phyloP scores from a whole-genome alignment of 2,329 filamentous ascomycete species.

The Pseudocercospora cruenta region DNA sequence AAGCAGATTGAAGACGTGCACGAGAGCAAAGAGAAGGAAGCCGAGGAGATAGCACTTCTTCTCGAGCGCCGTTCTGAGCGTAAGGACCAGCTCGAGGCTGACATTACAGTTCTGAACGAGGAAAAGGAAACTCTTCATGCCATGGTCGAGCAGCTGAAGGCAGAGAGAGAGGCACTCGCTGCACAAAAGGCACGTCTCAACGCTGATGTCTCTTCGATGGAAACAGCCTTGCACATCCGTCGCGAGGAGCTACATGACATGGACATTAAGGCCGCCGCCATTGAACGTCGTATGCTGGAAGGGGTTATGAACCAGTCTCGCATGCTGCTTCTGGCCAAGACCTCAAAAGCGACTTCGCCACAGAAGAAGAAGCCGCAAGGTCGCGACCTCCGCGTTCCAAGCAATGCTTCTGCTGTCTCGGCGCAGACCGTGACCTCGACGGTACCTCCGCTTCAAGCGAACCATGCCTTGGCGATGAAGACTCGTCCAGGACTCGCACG shows the following conservation, averaged over 20 bases:
- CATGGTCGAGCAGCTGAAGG: slow-evolving; percentile 61
- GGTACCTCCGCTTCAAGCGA: slow-evolving; percentile 36
- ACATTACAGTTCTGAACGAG: slow-evolving; percentile 50
- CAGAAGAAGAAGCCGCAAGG: slow-evolving; percentile 46
- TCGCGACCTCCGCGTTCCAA: slow-evolving; percentile 46
- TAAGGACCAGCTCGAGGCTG: slow-evolving; percentile 61
- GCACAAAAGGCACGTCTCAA: slow-evolving; percentile 78
- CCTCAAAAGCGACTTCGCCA: slow-evolving; percentile 45
- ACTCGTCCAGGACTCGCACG: slow-evolving; percentile 47
- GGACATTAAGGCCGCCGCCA: slow-evolving; percentile 82
- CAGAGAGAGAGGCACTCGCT: slow-evolving; percentile 74
- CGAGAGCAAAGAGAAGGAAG: slow-evolving; percentile 75
- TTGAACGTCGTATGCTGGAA: slow-evolving; percentile 91
- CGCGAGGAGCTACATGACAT: slow-evolving; percentile 90
- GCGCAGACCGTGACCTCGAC: slow-evolving; percentile 45
- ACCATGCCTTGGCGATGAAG: slow-evolving; percentile 54
- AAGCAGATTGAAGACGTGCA: slow-evolving; percentile 75
- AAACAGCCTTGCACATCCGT: slow-evolving; percentile 85
- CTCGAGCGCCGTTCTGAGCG: slow-evolving; percentile 74
- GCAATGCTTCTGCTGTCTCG: slow-evolving; percentile 47
- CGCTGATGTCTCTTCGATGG: slow-evolving; percentile 85
- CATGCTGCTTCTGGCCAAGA: slow-evolving; percentile 77
- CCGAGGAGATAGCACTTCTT: slow-evolving; percentile 78
- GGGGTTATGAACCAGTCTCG: slow-evolving; percentile 96
- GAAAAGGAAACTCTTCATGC: slow-evolving; percentile 53